Conservation (phyloP, 2,329 filamentous ascomycete species). For the Aspergillus pseudoglaucus region DNA sequence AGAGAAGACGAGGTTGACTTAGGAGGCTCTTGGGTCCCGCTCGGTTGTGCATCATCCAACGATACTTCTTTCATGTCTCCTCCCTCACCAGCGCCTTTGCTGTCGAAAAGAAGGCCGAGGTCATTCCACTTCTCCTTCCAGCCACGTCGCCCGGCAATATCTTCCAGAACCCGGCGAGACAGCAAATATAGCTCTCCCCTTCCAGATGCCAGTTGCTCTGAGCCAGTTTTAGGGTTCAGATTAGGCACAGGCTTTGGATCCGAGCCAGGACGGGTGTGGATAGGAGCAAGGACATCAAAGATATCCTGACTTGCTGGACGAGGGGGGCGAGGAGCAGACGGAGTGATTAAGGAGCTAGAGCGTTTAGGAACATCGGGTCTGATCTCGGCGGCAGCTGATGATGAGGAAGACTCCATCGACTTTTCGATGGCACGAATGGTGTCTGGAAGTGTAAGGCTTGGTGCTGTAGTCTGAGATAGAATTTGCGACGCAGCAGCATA, state of each 20-base stretch:
- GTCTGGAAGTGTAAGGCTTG: slow-evolving; percentile 29
- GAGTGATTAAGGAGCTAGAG: slow-evolving; percentile 32
- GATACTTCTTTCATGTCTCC: slow-evolving; percentile 31
- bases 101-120: slow-evolving; percentile 40
- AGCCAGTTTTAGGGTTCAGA: slow-evolving; percentile 46
- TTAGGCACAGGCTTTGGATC: slow-evolving; percentile 37
- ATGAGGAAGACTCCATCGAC: slow-evolving; percentile 14
- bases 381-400: slow-evolving; percentile 14
- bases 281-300: slow-evolving; percentile 20
- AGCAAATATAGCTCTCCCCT: slow-evolving; percentile 76
- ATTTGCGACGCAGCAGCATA: slow-evolving; percentile 40
- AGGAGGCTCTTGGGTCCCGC: slow-evolving; percentile 7
- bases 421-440: slow-evolving; percentile 26
- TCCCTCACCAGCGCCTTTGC: slow-evolving; percentile 18
- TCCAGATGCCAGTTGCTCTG: slow-evolving; percentile 74
- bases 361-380: slow-evolving; percentile 29
- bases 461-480: slow-evolving; percentile 34
- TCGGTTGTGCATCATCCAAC: slow-evolving; percentile 21
- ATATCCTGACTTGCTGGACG: slow-evolving; percentile 26
- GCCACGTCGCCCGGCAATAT: slow-evolving; percentile 61
- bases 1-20: slow-evolving; percentile 18
- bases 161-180: slow-evolving; percentile 71
- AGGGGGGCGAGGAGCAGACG: slow-evolving; percentile 12
- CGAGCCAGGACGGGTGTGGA: slow-evolving; percentile 42
- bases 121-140: slow-evolving; percentile 74